phyloP scores from a whole-genome alignment of 208 protist genomes.

The Polymyxa betae region DNA sequence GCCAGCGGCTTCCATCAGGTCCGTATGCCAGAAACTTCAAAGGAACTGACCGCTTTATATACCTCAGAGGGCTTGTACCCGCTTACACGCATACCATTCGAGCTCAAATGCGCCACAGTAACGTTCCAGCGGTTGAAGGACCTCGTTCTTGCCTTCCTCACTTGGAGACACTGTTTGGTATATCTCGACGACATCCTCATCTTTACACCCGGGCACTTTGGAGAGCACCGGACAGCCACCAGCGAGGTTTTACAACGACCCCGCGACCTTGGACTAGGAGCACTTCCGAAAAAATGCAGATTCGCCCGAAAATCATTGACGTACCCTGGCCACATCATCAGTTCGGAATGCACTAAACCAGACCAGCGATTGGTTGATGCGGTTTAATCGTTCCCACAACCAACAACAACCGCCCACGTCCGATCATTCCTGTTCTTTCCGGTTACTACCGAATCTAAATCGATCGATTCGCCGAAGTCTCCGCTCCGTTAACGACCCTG shows the following conservation, averaged over 20 bases:
- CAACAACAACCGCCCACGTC: neutral
- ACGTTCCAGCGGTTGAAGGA: neutral
- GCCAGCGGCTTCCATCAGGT: too few species aligned
- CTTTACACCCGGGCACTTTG: neutral
- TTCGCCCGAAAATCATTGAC: neutral
- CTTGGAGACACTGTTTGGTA: neutral
- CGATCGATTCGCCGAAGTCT: neutral
- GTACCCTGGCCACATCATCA: neutral
- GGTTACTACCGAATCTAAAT: slow-evolving; percentile 3
- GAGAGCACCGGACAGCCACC: neutral
- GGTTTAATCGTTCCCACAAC: neutral
- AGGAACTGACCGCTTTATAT: too few species aligned
- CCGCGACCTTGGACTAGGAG: neutral
- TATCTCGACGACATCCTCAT: slow-evolving; percentile 18
- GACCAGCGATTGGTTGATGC: neutral
- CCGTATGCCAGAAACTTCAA: too few species aligned
- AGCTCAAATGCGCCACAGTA: neutral
- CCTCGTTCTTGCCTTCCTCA: neutral
- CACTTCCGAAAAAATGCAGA: neutral
- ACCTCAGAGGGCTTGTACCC: neutral
- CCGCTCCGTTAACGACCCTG: neutral
- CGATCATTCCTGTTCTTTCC: neutral
- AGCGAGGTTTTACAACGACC: neutral
- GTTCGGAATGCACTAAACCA: neutral
- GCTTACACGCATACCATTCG: neutral